phyloP scores from a whole-genome alignment of 805 yeast species.

The Pichia paraexigua region DNA sequence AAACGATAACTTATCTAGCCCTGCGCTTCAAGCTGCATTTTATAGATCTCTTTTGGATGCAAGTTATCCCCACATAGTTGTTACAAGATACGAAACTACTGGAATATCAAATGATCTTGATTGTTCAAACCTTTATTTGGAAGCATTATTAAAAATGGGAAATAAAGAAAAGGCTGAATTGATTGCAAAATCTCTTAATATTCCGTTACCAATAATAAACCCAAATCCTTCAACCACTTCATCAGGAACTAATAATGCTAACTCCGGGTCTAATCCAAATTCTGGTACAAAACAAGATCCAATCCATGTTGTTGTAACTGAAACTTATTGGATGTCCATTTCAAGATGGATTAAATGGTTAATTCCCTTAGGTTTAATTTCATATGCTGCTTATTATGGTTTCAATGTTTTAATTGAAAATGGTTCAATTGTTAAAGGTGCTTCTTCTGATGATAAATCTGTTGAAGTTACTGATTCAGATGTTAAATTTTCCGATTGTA shows the following conservation, averaged over 20 bases:
- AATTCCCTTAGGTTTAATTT: slow-evolving; percentile 67
- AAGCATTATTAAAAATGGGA: slow-evolving; percentile 74
- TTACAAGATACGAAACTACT: slow-evolving; percentile 88
- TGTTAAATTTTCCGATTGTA: slow-evolving; percentile 85
- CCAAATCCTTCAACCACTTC: not conserved
- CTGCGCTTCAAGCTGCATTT: slow-evolving; percentile 74
- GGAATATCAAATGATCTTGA: slow-evolving; percentile 83
- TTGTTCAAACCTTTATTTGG: slow-evolving; percentile 70
- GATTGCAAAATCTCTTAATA: slow-evolving; percentile 40
- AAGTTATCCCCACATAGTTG: slow-evolving; percentile 92
- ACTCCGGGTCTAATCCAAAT: slow-evolving; percentile 6
- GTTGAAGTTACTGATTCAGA: slow-evolving; percentile 80
- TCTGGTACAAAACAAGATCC: slow-evolving; percentile 73
- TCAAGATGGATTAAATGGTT: slow-evolving; percentile 88
- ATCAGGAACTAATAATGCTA: not conserved
- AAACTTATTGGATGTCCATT: slow-evolving; percentile 66
- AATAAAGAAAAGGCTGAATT: slow-evolving; percentile 70
- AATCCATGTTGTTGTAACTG: slow-evolving; percentile 87
- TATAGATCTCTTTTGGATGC: slow-evolving; percentile 66
- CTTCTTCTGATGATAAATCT: slow-evolving; percentile 67
- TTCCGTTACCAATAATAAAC: slow-evolving; percentile 6
- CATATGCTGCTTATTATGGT: slow-evolving; percentile 75
- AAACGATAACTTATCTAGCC: slow-evolving; percentile 60
- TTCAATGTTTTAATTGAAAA: slow-evolving; percentile 75
- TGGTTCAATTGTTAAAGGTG: slow-evolving; percentile 68